Percentiles rank a stretch among this genome's conserved stretches.
Conservation (phyloP, 495 filamentous ascomycete species). For the Penicillium manginii region DNA sequence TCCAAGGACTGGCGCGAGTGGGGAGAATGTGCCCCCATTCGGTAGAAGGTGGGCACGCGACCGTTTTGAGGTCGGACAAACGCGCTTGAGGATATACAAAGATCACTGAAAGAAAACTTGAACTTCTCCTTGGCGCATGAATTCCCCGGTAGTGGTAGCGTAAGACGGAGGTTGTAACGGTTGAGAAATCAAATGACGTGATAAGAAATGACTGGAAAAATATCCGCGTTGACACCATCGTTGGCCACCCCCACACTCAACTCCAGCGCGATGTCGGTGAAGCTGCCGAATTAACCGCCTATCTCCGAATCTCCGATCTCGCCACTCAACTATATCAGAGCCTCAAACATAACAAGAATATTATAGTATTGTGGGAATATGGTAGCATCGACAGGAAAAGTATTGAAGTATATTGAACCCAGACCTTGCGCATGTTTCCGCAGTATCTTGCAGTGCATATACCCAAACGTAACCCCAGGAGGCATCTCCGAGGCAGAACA, state of each 20-base stretch:
- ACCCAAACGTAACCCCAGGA: no score
- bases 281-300: constrained; percentile 25
- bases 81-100: neutral
- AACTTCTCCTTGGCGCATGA: neutral
- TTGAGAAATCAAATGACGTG: constrained; percentile 2
- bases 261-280: neutral
- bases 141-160: neutral
- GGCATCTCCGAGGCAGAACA: no score
- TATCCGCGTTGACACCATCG: constrained; percentile 19
- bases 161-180: neutral
- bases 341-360: no score
- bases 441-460: no score
- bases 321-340: no score
- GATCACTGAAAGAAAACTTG: neutral
- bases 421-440: no score
- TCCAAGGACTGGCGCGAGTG: constrained; percentile 9
- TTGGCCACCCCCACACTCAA: constrained; percentile 8
- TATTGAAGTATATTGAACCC: no score
- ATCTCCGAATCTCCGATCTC: no score
- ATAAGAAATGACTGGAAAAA: constrained; percentile 9
- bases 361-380: no score
- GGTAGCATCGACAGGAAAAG: no score
- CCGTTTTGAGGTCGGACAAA: constrained; percentile 1
- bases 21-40: constrained; percentile 16
- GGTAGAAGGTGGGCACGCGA: constrained; percentile 7